Base-by-base conservation (phyloP, 129 eudicot genomes). In the Oenanthe sinensis region DNA sequence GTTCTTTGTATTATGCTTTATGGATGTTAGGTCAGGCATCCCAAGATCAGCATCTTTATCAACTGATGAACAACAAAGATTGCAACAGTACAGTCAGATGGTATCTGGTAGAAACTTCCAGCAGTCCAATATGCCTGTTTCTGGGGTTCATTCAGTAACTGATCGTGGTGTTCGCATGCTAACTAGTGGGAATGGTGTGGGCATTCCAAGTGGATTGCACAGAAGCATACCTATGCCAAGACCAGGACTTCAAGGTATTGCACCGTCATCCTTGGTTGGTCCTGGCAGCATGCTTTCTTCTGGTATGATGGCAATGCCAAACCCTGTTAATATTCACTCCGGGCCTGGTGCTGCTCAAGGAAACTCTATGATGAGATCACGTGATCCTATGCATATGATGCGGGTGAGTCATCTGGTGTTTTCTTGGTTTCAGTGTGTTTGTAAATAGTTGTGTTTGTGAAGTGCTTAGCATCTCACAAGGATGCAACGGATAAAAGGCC, bases 1-100 rank as follows among this genome's bases (percentile, higher is more conserved):
- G 72, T 67, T 33, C 17, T 67, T 30, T 33, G 22, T 52, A 73
- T 80, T 77, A 40, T 73, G 49, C 24, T 11, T 83, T 79, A 85
- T 97, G 86, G 98, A 88, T 75, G 93, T 85, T 77, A 90, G 98
- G 85, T 90, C 88, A 62, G 85, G 87, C 63, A 85, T 87, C 67
- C 90, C 94, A 28, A 92, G 98, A 75, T 77, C 96, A 43, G 84
- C 86, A 78, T 82, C 97, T 37, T 86, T 88, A 77, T 81, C 96
- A 30, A 88, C 79, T 72, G 94, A 95, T 68, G 98, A 95, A 72
- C 97, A 91, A 78, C 97, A 91, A 80, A 87, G 92, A 85, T 39
- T 88, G 78, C 97, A 91, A 69, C 96, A 86, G 73, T 95, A 90
- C 78, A 88, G 87, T 75, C 89, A 89, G 69, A 84, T 95, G 91